Conservation (phyloP, 2,329 filamentous ascomycete genomes). For the Stromatinia cepivora region DNA sequence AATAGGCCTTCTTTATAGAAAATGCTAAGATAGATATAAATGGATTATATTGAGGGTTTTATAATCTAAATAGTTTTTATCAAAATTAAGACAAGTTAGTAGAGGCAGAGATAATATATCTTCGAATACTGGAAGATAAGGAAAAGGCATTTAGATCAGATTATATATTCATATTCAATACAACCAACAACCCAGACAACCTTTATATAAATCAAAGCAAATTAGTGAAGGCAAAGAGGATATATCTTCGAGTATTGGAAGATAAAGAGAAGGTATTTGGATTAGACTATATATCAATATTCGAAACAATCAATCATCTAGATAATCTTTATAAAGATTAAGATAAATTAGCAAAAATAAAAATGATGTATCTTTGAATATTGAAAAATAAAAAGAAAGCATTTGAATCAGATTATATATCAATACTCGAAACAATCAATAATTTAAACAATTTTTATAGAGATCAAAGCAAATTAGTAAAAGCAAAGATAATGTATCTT, state of each 20-base stretch:
- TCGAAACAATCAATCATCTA: no score
- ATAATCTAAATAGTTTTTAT: slow-evolving; percentile 35
- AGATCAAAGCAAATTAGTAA: no score
- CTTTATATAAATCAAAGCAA: slow-evolving; percentile 23
- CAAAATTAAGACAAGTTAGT: slow-evolving; percentile 29
- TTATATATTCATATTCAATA: slow-evolving; percentile 26
- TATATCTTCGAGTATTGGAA: slow-evolving; percentile 24
- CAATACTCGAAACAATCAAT: no score
- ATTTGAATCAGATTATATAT: no score
- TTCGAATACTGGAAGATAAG: slow-evolving; percentile 24
- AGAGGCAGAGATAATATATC: no score
- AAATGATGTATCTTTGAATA: no score
- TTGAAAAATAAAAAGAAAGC: no score
- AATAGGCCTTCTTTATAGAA: slow-evolving; percentile 20
- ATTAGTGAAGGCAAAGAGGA: slow-evolving; percentile 16
- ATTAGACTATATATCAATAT: no score
- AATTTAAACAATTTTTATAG: no score
- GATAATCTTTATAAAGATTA: no score
- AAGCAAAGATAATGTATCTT: slow-evolving; percentile 20
- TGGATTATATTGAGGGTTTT: slow-evolving; percentile 4
- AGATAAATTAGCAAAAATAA: no score
- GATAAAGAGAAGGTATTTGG: slow-evolving; percentile 23
- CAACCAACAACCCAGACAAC: slow-evolving; percentile 22
- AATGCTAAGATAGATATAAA: slow-evolving; percentile 24
- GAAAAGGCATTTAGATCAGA: slow-evolving; percentile 27